Evolutionary conservation across 2,329 filamentous ascomycete species (phyloP).

Genomic region (Elsinoe batatas): DNA sequence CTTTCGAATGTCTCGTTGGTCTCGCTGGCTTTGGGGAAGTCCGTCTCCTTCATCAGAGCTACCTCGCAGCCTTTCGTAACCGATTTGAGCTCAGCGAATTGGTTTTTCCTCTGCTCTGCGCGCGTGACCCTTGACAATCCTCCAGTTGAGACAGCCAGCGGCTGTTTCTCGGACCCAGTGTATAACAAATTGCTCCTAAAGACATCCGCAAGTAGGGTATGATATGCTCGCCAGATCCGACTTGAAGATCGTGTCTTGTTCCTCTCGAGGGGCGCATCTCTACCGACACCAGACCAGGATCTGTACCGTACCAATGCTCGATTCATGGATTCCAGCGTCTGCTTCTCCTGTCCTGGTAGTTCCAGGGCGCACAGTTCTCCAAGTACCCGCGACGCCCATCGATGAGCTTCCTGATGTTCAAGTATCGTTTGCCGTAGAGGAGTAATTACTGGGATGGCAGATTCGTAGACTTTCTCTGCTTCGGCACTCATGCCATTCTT

Average conservation of each 20-base stretch:
- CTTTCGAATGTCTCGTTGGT: slow-evolving; percentile 68
- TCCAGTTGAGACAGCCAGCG: slow-evolving; percentile 20
- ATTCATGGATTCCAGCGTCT: slow-evolving; percentile 20
- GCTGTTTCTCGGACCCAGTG: slow-evolving; percentile 16
- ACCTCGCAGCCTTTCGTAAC: slow-evolving; percentile 73
- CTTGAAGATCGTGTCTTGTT: slow-evolving; percentile 38
- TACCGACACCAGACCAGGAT: not conserved
- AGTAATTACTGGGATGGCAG: not conserved
- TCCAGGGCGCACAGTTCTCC: slow-evolving; percentile 20
- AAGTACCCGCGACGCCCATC: slow-evolving; percentile 26
- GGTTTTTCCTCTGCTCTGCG: slow-evolving; percentile 29
- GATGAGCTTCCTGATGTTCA: slow-evolving; percentile 20
- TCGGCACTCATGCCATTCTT: slow-evolving; percentile 16
- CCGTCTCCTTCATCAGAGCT: slow-evolving; percentile 65
- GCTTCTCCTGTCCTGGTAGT: not conserved
- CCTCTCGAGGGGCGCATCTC: slow-evolving; percentile 35
- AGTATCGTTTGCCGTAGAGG: not conserved
- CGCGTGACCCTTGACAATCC: slow-evolving; percentile 17
- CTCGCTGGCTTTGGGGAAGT: slow-evolving; percentile 76
- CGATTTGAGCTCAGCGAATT: slow-evolving; percentile 66
- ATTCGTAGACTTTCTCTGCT: not conserved
- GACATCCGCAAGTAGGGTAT: slow-evolving; percentile 65
- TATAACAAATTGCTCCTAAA: slow-evolving; percentile 57
- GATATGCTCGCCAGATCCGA: slow-evolving; percentile 77
- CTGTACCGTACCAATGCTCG: slow-evolving; percentile 25